Evolutionary conservation across 768 basidiomycete species (phyloP).

Genomic region (Omphalotus guepiniiformis): DNA sequence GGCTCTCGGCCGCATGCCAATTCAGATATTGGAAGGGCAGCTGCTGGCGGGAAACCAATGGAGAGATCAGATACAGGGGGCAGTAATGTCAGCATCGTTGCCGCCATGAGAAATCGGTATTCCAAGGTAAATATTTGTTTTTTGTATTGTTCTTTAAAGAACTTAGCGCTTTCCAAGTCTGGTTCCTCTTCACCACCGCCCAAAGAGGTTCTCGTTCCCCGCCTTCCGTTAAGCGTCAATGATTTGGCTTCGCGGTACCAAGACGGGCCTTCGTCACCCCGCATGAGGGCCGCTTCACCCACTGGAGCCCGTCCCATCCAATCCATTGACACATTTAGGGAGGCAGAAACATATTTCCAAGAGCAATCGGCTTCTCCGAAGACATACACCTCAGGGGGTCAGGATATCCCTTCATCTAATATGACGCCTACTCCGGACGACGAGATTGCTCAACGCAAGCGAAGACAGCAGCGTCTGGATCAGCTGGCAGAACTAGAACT

Average conservation of each 20-base stretch:
- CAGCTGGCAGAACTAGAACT: constrained; percentile 51
- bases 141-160: constrained; percentile 3
- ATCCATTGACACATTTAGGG: constrained; percentile 17
- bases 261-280: constrained; percentile 41
- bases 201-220: constrained; percentile 61
- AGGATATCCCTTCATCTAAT: background rate
- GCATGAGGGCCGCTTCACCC: constrained; percentile 31
- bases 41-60: no score
- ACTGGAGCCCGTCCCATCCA: constrained; percentile 18
- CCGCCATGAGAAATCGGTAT: constrained; percentile 65
- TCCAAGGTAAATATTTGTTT: constrained; percentile 30
- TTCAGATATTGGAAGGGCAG: no score
- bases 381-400: background rate
- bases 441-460: constrained; percentile 25
- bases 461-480: constrained; percentile 39
- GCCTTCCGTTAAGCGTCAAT: constrained; percentile 58
- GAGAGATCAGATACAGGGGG: no score
- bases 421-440: constrained; percentile 14
- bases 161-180: constrained; percentile 30
- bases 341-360: constrained; percentile 17
- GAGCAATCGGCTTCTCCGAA: constrained; percentile 10
- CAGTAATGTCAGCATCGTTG: constrained; percentile 58
- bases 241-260: constrained; percentile 57
- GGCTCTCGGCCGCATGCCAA: no score
- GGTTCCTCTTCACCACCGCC: constrained; percentile 49